Base-by-base conservation (phyloP, 306 rosid genomes). In the Hippophae rhamnoides region DNA sequence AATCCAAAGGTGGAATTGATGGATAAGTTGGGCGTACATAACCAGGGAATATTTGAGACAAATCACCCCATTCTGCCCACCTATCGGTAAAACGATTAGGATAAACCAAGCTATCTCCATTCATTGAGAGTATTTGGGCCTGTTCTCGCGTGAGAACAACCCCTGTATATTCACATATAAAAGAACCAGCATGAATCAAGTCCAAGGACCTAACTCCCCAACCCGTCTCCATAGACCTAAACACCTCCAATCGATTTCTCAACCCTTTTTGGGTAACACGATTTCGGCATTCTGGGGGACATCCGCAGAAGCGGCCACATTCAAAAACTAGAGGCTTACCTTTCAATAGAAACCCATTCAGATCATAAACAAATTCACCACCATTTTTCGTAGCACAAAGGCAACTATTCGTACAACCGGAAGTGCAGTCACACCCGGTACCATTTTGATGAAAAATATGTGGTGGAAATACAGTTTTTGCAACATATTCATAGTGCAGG, bases 121-220 rank as follows among this genome's bases (percentile, higher is more conserved):
- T 84, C 99, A 92, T 92, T 2, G 95, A 58, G 72, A 88, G 52
- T 67, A 92, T 62, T 10, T 84, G 74, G 3, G 96, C 95, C 73
- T 81, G 90, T 69, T 92, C 93, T 76, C 73, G 83, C 0, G 95
- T 88, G 49, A 92, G 78, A 62, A 92, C 75, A 75, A 92, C 95
- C 64, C 97, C 99, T 0, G 95, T 56, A 70, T 85, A 92, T 78
- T 92, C 99, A 13, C 97, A 90, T 61, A 90, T 87, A 73, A 90
- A 90, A 41, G 92, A 61, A 38, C 97, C 97, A 2, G 99, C 97
- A 58, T 82, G 95, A 62, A 92, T 92, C 71, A 88, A 76, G 67
- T 92, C 93, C 79, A 92, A 72, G n/a, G 99, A 84, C 79, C 97
- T 83, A 74, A 92, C 99, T 52, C 96, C 99, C 99, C 99, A 92